phyloP scores from a whole-genome alignment of 2,329 filamentous ascomycete genomes.

The Parascedosporium putredinis region DNA sequence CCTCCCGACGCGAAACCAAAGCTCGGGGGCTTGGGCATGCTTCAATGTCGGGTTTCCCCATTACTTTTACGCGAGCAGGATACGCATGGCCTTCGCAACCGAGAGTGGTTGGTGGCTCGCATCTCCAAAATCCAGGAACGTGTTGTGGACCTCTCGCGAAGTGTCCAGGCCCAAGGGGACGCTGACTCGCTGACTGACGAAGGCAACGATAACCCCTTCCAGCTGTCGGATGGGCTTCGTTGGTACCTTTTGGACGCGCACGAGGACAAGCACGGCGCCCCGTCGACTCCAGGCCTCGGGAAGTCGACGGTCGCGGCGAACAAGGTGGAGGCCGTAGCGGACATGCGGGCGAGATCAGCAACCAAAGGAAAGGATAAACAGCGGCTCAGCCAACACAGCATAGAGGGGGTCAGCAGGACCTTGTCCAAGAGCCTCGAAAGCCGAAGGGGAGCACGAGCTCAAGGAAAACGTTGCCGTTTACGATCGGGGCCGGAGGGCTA shows the following conservation, averaged over 20 bases:
- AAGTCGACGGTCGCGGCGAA: slow-evolving; percentile 87
- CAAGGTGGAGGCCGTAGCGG: slow-evolving; percentile 77
- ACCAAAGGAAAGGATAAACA: slow-evolving; percentile 29
- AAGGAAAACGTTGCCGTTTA: slow-evolving; percentile 59
- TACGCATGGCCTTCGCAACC: slow-evolving; percentile 66
- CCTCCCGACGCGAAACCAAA: slow-evolving; percentile 87
- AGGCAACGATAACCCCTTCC: slow-evolving; percentile 94
- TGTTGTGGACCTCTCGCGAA: slow-evolving; percentile 83
- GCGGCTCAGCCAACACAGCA: slow-evolving; percentile 40
- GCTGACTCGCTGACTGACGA: slow-evolving; percentile 45
- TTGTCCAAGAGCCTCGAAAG: slow-evolving; percentile 84
- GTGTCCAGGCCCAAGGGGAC: slow-evolving; percentile 43
- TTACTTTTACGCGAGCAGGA: slow-evolving; percentile 94
- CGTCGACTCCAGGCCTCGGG: slow-evolving; percentile 81
- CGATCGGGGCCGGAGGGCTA: slow-evolving; percentile 28
- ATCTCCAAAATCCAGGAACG: slow-evolving; percentile 87
- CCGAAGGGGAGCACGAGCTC: slow-evolving; percentile 80
- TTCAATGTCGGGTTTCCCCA: slow-evolving; percentile 98
- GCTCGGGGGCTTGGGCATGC: slow-evolving; percentile 89
- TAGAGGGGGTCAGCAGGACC: slow-evolving; percentile 66
- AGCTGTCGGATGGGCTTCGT: slow-evolving; percentile 83
- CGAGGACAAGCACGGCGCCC: slow-evolving; percentile 86
- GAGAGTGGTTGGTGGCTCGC: slow-evolving; percentile 94
- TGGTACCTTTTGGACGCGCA: slow-evolving; percentile 94
- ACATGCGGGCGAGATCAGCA: slow-evolving; percentile 39